Percentiles rank a stretch among this genome's conserved stretches.
Evolutionary conservation across 345 rosid genomes (phyloP).

Genomic region (Geranium rotundifolium): DNA sequence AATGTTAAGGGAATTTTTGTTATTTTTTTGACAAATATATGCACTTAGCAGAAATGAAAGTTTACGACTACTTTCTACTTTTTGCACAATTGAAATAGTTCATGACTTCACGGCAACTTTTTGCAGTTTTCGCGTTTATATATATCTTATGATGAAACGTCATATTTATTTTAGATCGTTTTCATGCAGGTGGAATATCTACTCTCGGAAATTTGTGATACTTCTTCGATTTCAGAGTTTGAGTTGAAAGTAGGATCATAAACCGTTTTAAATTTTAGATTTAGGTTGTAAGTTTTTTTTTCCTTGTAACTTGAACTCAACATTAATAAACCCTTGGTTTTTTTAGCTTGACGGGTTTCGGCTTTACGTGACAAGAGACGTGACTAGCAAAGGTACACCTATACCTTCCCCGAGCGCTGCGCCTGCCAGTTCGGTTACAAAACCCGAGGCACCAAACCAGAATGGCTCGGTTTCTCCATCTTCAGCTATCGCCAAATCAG

Average conservation of each 20-base stretch:
- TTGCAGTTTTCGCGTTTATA: slow-evolving; percentile 1
- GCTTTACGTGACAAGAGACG: slow-evolving; percentile 49
- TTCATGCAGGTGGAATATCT: slow-evolving; percentile 58
- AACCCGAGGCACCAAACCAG: slow-evolving; percentile 12
- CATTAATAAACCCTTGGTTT: too few species aligned
- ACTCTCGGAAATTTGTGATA: slow-evolving; percentile 46
- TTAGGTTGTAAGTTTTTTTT: too few species aligned
- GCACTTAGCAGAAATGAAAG: too few species aligned
- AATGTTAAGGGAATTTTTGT: neutral
- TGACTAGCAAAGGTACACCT: slow-evolving; percentile 26
- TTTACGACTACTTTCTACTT: too few species aligned
- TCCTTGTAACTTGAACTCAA: too few species aligned
- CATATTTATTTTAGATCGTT: neutral
- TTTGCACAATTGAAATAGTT: too few species aligned
- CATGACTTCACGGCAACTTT: neutral
- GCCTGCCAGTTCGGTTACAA: slow-evolving; percentile 16
- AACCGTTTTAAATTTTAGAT: neutral
- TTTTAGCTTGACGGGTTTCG: slow-evolving; percentile 63
- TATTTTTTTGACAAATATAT: too few species aligned
- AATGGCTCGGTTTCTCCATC: slow-evolving; percentile 56
- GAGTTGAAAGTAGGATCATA: slow-evolving; percentile 58
- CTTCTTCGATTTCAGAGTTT: slow-evolving; percentile 65
- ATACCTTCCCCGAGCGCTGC: slow-evolving; percentile 26
- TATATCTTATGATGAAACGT: neutral
- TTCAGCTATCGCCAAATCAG: slow-evolving; percentile 43